These are phyloP conservation scores for Quillaja saponaria DNA, from an alignment of 306 rosid species.

Conservation along the genomic window DNA sequence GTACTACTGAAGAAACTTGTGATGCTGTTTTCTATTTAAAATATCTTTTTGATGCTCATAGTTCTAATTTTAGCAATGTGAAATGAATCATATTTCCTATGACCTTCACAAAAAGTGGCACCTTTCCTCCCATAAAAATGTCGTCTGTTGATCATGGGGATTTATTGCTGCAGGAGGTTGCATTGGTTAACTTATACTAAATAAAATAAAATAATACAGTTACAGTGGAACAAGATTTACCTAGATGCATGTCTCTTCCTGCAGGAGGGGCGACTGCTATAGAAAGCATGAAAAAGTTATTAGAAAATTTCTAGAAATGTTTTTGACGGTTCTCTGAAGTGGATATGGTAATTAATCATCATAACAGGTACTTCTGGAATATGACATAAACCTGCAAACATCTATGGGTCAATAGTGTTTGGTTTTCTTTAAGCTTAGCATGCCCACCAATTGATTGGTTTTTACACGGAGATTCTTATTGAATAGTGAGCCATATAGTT, in stretches of 20 bases:
- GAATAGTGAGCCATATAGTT: slow-evolving; percentile 7
- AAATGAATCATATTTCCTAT: neutral
- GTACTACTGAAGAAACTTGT: neutral
- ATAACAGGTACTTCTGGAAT: too few relatives aligned
- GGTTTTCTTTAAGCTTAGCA: neutral
- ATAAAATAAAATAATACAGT: neutral
- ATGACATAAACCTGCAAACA: neutral
- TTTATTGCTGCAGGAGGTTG: neutral
- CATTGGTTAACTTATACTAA: neutral
- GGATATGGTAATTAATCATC: too few relatives aligned
- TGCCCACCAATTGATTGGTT: too few relatives aligned
- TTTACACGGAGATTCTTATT: neutral
- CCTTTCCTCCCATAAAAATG: neutral
- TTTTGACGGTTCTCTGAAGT: too few relatives aligned
- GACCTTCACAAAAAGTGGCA: neutral
- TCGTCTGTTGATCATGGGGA: neutral
- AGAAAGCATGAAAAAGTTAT: too few relatives aligned
- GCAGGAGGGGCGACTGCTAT: too few relatives aligned
- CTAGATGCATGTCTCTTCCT: too few relatives aligned
- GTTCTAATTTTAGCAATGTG: neutral
- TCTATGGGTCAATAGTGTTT: neutral
- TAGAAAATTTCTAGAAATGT: too few relatives aligned
- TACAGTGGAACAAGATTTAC: too few relatives aligned
- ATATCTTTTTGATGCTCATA: neutral
- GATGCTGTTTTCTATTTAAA: neutral